Base-by-base conservation (phyloP, 306 rosid genomes). In the Lathyrus oleraceus region DNA sequence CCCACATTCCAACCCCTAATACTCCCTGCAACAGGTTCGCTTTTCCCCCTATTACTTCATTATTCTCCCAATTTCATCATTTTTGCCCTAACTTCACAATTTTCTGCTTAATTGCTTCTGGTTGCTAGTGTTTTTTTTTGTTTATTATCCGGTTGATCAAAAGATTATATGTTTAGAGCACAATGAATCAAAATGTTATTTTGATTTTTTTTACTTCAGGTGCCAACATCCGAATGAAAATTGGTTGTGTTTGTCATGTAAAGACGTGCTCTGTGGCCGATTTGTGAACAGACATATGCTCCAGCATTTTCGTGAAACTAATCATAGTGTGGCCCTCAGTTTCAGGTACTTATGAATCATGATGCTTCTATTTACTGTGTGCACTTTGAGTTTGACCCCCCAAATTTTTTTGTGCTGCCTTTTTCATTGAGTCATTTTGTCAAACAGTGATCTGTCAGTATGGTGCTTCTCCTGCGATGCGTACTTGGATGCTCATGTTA, bases 391-490 rank as follows among this genome's bases (percentile, higher is more conserved):
- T 30, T 32, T 32, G 38, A 32, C 8, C 51, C 3, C 21, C 43
- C 12, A 35, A 6, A 32, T 8, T 69, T 30, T n/a, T 12, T 10
- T 25, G 48, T 8, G 25, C 35, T 59, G 39, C 58, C 12, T 43
- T 8, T 1, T 49, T 63, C 9, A 56, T 44, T 68, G 2, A 38
- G 20, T 72, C 38, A 10, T 3, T 76, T 67, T 71, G 52, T 65
- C 47, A 60, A 35, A 48, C 79, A 87, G 93, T 72, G 96, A 88
- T 85, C 83, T 88, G 53, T 93, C 98, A 0, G 89, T 88, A 11
- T 93, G 96, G 97, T 93, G 98, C 54, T 93, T 88, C 88, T 84
- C 87, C 35, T 90, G 96, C 19, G 90, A 87, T 17, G 96, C 96
- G 8, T 90, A 93, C 65, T 87, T 93, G 71, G 96, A 93, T 76